Evolutionary conservation across 2,329 filamentous ascomycete species (phyloP).

Genomic region (Ceratocystis cubensis): DNA sequence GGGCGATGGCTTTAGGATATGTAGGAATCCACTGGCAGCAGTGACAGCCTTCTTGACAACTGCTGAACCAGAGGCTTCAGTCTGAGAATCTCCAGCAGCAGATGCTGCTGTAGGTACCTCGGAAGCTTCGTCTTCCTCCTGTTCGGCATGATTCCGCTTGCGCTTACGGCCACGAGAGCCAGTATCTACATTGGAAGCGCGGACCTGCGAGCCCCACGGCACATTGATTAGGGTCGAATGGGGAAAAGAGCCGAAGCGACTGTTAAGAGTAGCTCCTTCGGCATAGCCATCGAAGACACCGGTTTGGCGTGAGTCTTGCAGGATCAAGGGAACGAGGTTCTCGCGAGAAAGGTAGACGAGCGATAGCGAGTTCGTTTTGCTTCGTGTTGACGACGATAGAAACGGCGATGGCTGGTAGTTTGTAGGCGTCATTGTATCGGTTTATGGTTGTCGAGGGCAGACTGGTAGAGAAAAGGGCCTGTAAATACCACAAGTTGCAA

Average conservation of each 20-base stretch:
- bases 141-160: constrained; percentile 25
- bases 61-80: constrained; percentile 20
- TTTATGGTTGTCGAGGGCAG: not conserved
- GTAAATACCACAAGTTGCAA: not conserved
- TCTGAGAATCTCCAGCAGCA: constrained; percentile 29
- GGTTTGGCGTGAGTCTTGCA: constrained; percentile 32
- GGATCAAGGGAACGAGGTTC: constrained; percentile 43
- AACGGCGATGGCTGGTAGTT: constrained; percentile 53
- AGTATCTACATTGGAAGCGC: constrained; percentile 81
- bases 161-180: constrained; percentile 70
- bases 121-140: constrained; percentile 24
- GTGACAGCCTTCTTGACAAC: constrained; percentile 38
- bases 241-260: constrained; percentile 82
- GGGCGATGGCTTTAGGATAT: constrained; percentile 65
- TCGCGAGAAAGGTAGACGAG: constrained; percentile 85
- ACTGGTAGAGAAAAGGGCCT: not conserved
- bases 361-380: constrained; percentile 55
- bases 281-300: constrained; percentile 45
- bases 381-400: constrained; percentile 52
- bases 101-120: constrained; percentile 24
- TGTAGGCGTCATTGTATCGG: constrained; percentile 12
- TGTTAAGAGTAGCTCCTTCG: constrained; percentile 70
- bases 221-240: constrained; percentile 64
- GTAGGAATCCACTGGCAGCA: constrained; percentile 58
- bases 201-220: constrained; percentile 84